These are phyloP conservation scores for Leersia perrieri DNA, from an alignment of 176 grass and related monocot species.

Conservation along the genomic window DNA sequence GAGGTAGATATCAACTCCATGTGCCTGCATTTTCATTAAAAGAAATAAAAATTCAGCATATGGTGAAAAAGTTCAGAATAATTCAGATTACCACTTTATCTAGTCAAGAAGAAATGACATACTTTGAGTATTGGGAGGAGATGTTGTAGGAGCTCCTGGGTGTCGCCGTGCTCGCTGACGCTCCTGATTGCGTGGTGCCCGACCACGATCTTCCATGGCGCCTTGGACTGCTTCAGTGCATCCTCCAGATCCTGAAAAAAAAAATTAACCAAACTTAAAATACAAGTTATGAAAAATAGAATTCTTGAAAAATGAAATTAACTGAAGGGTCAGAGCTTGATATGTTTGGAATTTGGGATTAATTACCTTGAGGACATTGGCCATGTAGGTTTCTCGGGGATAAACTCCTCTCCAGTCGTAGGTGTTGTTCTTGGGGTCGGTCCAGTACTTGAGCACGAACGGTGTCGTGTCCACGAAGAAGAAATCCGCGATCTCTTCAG, in stretches of 20 bases:
- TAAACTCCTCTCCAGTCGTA: constrained; percentile 77
- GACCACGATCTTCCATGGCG: constrained; percentile 70
- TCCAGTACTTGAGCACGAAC: constrained; percentile 64
- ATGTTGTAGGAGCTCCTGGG: constrained; percentile 45
- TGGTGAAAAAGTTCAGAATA: background rate
- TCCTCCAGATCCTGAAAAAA: constrained; percentile 41
- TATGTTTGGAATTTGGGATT: too few relatives aligned
- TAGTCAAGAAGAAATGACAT: background rate
- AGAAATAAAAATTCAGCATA: background rate
- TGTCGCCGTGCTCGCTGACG: constrained; percentile 60
- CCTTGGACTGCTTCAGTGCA: constrained; percentile 43
- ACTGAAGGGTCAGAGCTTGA: too few relatives aligned
- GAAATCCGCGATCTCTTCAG: constrained; percentile 52
- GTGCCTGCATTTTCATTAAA: constrained; percentile 24
- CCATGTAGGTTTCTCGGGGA: constrained; percentile 47
- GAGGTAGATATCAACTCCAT: constrained; percentile 58
- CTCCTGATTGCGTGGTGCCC: constrained; percentile 72
- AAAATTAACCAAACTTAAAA: background rate
- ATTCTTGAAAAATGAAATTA: background rate
- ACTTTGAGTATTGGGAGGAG: constrained; percentile 67
- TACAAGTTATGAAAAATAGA: background rate
- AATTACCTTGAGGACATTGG: constrained; percentile 47
- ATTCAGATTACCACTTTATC: too few relatives aligned
- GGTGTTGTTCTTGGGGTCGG: background rate
- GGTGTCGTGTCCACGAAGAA: constrained; percentile 73